A percentile compares a stretch with the other conserved stretches of the same genome.
Conservation (phyloP, 2,329 filamentous ascomycete species). For the Colletotrichum sublineola region DNA sequence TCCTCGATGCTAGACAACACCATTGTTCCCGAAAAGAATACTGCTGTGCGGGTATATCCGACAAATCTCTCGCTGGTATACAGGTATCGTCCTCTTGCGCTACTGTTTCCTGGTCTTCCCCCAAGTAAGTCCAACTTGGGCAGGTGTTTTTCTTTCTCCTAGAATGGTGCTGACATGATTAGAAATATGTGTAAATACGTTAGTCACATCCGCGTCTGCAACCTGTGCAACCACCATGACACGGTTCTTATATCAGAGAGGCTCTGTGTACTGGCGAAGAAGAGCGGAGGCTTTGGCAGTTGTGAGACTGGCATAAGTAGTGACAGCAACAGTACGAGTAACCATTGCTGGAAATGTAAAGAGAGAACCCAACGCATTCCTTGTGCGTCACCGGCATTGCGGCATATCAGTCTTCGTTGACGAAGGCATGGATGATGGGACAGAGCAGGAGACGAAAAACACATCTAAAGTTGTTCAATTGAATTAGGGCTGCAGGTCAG, state of each 20-base stretch:
- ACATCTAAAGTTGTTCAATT: background rate
- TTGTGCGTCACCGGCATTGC: slow-evolving; percentile 21
- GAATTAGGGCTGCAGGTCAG: background rate
- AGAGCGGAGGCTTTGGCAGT: slow-evolving; percentile 52
- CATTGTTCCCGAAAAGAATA: background rate
- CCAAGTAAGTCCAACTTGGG: background rate
- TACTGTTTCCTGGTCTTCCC: background rate
- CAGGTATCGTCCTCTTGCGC: background rate
- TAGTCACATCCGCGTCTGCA: slow-evolving; percentile 53
- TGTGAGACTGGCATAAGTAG: slow-evolving; percentile 52
- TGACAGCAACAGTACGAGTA: slow-evolving; percentile 47
- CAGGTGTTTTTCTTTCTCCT: too few relatives aligned
- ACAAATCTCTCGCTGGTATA: background rate
- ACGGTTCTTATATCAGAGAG: slow-evolving; percentile 55
- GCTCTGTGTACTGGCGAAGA: slow-evolving; percentile 49
- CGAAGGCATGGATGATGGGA: background rate
- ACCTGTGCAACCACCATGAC: slow-evolving; percentile 51
- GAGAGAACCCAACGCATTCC: slow-evolving; percentile 44
- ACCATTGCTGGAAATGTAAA: slow-evolving; percentile 55
- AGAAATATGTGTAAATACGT: slow-evolving; percentile 53
- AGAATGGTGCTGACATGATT: background rate
- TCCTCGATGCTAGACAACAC: background rate
- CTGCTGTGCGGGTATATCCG: slow-evolving; percentile 1
- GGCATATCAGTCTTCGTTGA: slow-evolving; percentile 21
- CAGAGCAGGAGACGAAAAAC: background rate